phyloP scores from a whole-genome alignment of 495 filamentous ascomycete genomes.

The Trichocladium uniseriatum region DNA sequence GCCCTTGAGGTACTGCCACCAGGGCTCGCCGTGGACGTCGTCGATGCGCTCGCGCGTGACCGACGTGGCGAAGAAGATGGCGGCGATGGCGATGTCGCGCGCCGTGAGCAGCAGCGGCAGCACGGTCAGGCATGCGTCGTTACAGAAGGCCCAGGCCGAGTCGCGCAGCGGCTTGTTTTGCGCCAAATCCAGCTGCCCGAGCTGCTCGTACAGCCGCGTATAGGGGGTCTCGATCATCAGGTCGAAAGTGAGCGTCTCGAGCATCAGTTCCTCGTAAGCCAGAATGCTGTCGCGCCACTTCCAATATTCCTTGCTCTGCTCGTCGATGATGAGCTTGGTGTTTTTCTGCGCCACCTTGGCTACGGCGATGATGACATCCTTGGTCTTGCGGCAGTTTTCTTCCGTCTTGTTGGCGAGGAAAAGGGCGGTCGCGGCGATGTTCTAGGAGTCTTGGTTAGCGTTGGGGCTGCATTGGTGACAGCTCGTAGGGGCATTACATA shows the following conservation, averaged over 20 bases:
- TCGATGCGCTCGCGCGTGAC: conserved; percentile 60
- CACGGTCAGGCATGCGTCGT: conserved; percentile 74
- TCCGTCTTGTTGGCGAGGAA: conserved; percentile 96
- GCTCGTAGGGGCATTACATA: conserved; percentile 48
- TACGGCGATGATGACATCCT: conserved; percentile 83
- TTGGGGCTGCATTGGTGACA: not conserved
- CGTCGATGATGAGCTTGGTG: conserved; percentile 73
- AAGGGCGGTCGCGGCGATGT: conserved; percentile 76
- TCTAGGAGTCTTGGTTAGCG: conserved; percentile 28
- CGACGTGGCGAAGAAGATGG: conserved; percentile 74
- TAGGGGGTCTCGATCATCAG: conserved; percentile 80
- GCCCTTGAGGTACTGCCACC: conserved; percentile 71
- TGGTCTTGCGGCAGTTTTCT: conserved; percentile 88
- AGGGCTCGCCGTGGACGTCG: conserved; percentile 68
- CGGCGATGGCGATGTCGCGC: conserved; percentile 70
- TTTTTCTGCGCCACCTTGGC: conserved; percentile 94
- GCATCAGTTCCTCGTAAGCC: conserved; percentile 78
- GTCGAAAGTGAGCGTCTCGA: conserved; percentile 92
- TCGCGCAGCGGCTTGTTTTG: conserved; percentile 70
- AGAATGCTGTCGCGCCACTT: conserved; percentile 89
- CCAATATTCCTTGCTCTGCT: conserved; percentile 96
- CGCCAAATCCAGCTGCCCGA: conserved; percentile 56
- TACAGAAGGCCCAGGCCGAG: conserved; percentile 84
- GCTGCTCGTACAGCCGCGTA: conserved; percentile 65
- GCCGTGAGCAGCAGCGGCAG: conserved; percentile 75